A percentile compares a stretch with the other conserved stretches of the same genome.
Evolutionary conservation across 495 filamentous ascomycete species (phyloP).

Genomic region (Hypoxylon subgilvum): DNA sequence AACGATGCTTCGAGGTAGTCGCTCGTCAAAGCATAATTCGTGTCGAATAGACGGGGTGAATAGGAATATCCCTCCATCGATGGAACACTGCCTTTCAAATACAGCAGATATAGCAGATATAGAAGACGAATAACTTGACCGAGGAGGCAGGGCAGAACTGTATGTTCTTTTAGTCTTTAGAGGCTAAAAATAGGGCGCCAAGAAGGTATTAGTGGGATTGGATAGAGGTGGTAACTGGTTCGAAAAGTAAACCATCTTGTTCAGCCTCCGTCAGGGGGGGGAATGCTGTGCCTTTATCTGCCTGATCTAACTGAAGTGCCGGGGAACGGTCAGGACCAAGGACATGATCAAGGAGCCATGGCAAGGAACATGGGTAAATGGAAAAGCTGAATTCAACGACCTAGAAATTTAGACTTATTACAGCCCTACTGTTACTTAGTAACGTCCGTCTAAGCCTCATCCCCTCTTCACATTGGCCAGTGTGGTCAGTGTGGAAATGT

Average conservation of each 20-base stretch:
- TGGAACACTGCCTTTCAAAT: too few relatives aligned
- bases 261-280: background rate
- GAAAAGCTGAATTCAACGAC: background rate
- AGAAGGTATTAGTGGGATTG: background rate
- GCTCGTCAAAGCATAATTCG: background rate
- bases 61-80: background rate
- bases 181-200: background rate
- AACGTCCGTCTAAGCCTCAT: background rate
- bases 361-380: background rate
- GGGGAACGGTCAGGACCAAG: background rate
- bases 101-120: too few relatives aligned
- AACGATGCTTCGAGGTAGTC: background rate
- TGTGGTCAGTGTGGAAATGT: too few relatives aligned
- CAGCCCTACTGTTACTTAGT: background rate
- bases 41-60: background rate
- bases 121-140: too few relatives aligned
- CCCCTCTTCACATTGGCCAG: background rate
- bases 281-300: conserved; percentile 1
- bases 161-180: too few relatives aligned
- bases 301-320: background rate
- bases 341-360: background rate
- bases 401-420: background rate
- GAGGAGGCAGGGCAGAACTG: too few relatives aligned
- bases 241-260: background rate
- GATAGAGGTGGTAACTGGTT: too few relatives aligned